Base-by-base conservation (phyloP, 805 yeast species). In the Hermanozyma aechmeae region DNA sequence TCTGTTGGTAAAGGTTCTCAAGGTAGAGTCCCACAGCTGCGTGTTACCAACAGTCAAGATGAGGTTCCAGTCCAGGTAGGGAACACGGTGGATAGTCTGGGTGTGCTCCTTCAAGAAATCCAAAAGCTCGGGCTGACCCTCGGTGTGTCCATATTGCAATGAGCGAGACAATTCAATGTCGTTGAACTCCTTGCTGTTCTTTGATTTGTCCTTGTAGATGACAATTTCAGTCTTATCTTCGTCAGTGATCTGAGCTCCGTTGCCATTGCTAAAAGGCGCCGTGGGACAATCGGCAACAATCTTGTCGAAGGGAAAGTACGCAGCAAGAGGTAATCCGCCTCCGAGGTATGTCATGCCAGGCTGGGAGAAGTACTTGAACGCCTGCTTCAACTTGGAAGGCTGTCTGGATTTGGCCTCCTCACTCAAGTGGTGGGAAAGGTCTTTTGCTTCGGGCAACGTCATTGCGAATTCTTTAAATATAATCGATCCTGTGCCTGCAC, bases 271-370 rank as follows among this genome's bases (percentile, higher is more conserved):
- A 52, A 86, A 89, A 2, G 95, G 93, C 14, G 92, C 80, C 9
- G 75, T 66, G 32, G 95, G 94, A 5, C 85, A 65, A 32, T 73
- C 73, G 10, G 80, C 79, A 14, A 68, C 52, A 33, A 89, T 53
- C 40, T 75, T 72, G 46, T 86, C 84, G 71, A 89, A 84, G 25
- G 98, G 97, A 71, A 89, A 89, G 58, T 83, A 81, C 39, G 81
- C 89, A 15, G 95, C 63, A 52, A 84, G 61, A 10, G 98, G 98
- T 44, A 89, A 71, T 6, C 98, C 98, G 45, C 97, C 98, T 31
- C 96, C 97, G 32, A 89, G 71, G 51, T 86, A 87, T 32, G 85
- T 76, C 49, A 92, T 66, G 30, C 78, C 73, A 19, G 95, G 95
- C 39, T 73, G 68, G 24, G 64, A 61, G 48, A 64, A 79, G 62